Evolutionary conservation across 164 flowering plant genomes (phyloP), one percentile per base, ranked within the genome.

Genomic region (Kingdonia uniflora): DNA sequence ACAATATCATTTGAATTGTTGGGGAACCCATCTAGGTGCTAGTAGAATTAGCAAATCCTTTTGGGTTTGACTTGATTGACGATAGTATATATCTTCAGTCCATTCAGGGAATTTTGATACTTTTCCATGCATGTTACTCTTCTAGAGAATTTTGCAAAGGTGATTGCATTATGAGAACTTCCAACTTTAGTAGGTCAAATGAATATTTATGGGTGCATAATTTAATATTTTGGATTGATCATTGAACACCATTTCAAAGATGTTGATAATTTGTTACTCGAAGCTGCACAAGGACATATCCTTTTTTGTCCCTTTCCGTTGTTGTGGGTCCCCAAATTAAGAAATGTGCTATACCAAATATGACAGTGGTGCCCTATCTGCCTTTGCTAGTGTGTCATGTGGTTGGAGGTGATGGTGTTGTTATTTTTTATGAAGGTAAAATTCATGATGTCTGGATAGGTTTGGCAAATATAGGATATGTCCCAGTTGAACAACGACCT

Each of bases 1-100:
- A 84, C 60, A 97, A 86, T 42, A 62, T 86, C 45, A 68, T 72
- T 51, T 94, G 99, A 97, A 65, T 89, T 60, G 95, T 94, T 59
- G 97, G 99, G 39, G 99, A 94, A 71, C 95, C 99, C 25, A 82
- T 94, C 20, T 95, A 94, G 64, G 88, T 94, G n/a, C n/a, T n/a
- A n/a, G n/a, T n/a, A n/a, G n/a, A n/a, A n/a, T n/a, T n/a, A n/a
- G n/a, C n/a, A n/a, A 94, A 94, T 64, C 99, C 99, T 16, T 94
- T 97, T 65, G 95, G 89, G 42, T 94, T 94, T 78, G 88, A 94
- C 52, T 70, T 94, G 60, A 65, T 66, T 69, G 96, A 88, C 60
- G 92, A 94, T 60, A 94, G 97, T 65, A 81, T 94, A 48, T 86
- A 94, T 71, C 88, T 94, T 89, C 95, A 1, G 89, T 72, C 65